Evolutionary conservation across 2,329 filamentous ascomycete genomes (phyloP), one percentile per base, ranked within the genome.

Genomic region (Fusarium hostae): DNA sequence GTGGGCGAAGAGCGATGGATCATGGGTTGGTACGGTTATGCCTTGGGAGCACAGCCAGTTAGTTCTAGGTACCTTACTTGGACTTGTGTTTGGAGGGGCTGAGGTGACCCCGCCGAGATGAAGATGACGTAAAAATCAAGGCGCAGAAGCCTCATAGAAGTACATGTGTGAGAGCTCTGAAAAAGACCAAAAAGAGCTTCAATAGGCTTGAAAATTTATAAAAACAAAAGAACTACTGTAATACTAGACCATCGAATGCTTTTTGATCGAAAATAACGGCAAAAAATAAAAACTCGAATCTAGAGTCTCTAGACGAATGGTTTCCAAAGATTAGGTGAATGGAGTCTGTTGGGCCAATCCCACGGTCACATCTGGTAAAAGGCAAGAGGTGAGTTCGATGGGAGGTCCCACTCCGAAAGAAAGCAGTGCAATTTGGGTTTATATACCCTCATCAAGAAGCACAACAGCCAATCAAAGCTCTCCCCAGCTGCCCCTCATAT

Each of bases 321-420:
- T 77, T 85, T 79, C 81, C 85, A 86, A 86, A 86, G 84, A 86
- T 86, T 86, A 68, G 74, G 64, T 76, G 81, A 86, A 81, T 81
- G 85, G 84, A 86, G 84, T 86, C 79, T 83, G 76, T 77, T 86
- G 84, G 84, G 84, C 84, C 82, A 81, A 78, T 79, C 77, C 88
- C 89, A 91, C 89, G 89, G 90, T 89, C 89, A 91, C 89, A 90
- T 91, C 90, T 92, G 90, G 90, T 92, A 92, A 92, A 92, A 91
- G 89, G 89, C 89, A 91, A 91, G 89, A 90, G 89, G 89, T 90
- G 88, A 89, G 88, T 91, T 91, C 89, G 84, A 86, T 90, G 90
- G 88, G 82, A 87, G 88, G 88, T 91, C 88, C 87, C 89, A 90
- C 89, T 90, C 89, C 88, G 86, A 79, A 3, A 52, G 30, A 28